These are phyloP conservation scores for Ceratorhiza oryzae-sativae DNA, from an alignment of 1,284 basidiomycete species.

Conservation along the genomic window DNA sequence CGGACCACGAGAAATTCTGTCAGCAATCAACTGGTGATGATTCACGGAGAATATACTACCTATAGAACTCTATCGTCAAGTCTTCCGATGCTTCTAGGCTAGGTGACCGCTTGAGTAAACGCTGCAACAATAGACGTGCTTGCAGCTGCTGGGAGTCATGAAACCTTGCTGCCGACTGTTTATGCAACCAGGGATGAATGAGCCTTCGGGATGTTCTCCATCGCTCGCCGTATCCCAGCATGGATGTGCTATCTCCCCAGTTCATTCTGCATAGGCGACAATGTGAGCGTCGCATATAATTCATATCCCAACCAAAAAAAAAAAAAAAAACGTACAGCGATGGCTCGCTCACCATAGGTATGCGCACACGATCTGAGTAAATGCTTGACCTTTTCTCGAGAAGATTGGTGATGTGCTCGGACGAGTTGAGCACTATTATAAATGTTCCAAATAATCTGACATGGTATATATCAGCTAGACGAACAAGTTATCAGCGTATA, in stretches of 20 bases:
- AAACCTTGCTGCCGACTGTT: conserved; percentile 41
- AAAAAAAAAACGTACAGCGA: conserved; percentile 7
- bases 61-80: background rate
- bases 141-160: conserved; percentile 43
- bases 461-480: background rate
- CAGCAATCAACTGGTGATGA: too few species aligned
- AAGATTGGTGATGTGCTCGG: conserved; percentile 52
- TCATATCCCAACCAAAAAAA: too few species aligned
- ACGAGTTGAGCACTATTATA: conserved; percentile 54
- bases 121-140: conserved; percentile 1
- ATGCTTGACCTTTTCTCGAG: conserved; percentile 54
- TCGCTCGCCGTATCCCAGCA: conserved; percentile 23
- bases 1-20: background rate
- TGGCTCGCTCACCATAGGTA: conserved; percentile 44
- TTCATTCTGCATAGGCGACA: background rate
- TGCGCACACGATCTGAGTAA: conserved; percentile 53
- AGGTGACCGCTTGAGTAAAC: conserved; percentile 17
- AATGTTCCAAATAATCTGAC: conserved; percentile 52
- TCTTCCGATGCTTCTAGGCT: background rate
- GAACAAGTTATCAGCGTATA: too few species aligned
- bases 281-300: background rate
- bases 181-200: conserved; percentile 46
- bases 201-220: conserved; percentile 46
- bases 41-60: conserved; percentile 12
- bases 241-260: background rate